These are phyloP conservation scores for Clitocybe nebularis DNA, from an alignment of 1,284 basidiomycete genomes.

Conservation along the genomic window DNA sequence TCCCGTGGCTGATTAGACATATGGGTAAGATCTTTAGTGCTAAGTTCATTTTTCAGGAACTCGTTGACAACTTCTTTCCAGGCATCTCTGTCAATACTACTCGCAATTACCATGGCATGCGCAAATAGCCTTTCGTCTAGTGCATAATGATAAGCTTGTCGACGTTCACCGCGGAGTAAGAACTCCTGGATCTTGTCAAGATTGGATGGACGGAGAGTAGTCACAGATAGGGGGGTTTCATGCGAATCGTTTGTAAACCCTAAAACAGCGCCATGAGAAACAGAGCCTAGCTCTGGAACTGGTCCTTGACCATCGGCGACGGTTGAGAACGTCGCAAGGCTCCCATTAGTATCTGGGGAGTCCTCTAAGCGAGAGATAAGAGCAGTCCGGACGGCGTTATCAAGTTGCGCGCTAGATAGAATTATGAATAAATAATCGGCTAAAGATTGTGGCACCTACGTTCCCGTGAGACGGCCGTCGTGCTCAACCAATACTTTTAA, in stretches of 20 bases:
- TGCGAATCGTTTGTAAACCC: conserved; percentile 20
- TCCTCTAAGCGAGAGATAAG: conserved; percentile 56
- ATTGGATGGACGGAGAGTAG: conserved; percentile 51
- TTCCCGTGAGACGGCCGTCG: conserved; percentile 81
- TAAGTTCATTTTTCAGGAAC: conserved; percentile 82
- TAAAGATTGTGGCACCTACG: conserved; percentile 58
- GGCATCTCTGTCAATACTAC: conserved; percentile 87
- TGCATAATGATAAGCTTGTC: conserved; percentile 86
- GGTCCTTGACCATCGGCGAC: conserved; percentile 12
- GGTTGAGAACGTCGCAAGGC: conserved; percentile 17
- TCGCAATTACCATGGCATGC: conserved; percentile 94
- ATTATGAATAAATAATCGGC: conserved; percentile 9
- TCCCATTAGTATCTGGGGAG: conserved; percentile 15
- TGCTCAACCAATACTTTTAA: conserved; percentile 81
- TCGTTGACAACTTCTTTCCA: conserved; percentile 91
- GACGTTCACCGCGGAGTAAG: conserved; percentile 80
- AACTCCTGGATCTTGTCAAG: conserved; percentile 80
- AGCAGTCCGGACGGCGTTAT: conserved; percentile 53
- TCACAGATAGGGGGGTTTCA: conserved; percentile 45
- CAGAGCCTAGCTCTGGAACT: conserved; percentile 17
- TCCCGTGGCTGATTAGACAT: background rate
- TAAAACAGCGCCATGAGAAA: no score
- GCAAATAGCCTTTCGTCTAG: conserved; percentile 89
- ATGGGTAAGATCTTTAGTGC: conserved; percentile 29
- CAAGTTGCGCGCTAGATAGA: conserved; percentile 58